Conservation (phyloP, 495 filamentous ascomycete species). For the Xanthoparmelia taractica region DNA sequence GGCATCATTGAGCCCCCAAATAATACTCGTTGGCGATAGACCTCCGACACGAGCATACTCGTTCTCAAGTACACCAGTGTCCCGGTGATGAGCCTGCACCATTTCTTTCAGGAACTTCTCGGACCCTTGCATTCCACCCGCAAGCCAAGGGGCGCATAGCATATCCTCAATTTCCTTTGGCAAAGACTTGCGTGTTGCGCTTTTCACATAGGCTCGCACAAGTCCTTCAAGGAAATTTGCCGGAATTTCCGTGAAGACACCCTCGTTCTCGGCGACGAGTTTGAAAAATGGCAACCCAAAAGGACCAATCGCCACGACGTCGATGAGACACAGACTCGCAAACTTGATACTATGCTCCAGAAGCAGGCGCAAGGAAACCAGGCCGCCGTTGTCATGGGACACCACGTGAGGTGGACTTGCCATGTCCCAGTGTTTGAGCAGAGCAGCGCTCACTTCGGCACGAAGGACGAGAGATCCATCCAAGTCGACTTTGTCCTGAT, state of each 20-base stretch:
- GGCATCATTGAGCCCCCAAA: constrained; percentile 34
- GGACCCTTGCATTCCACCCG: constrained; percentile 22
- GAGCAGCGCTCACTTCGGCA: constrained; percentile 29
- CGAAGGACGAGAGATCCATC: constrained; percentile 29
- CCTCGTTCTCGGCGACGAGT: constrained; percentile 29
- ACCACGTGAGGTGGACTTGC: constrained; percentile 29
- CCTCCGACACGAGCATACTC: constrained; percentile 27
- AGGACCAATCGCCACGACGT: constrained; percentile 33
- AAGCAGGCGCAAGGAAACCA: constrained; percentile 29
- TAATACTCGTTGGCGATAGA: constrained; percentile 28
- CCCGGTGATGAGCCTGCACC: constrained; percentile 29
- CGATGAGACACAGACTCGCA: constrained; percentile 31
- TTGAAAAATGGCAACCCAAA: constrained; percentile 32
- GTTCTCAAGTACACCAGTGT: constrained; percentile 28
- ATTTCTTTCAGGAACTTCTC: constrained; percentile 29
- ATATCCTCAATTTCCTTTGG: constrained; percentile 25
- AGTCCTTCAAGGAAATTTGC: constrained; percentile 29
- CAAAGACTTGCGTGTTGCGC: constrained; percentile 25
- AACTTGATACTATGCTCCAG: constrained; percentile 28
- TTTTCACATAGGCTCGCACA: constrained; percentile 30
- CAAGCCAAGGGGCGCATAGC: constrained; percentile 29
- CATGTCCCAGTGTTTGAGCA: constrained; percentile 27
- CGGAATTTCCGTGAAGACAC: constrained; percentile 28
- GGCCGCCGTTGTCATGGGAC: constrained; percentile 33
- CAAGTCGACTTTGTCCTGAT: constrained; percentile 12